Base-by-base conservation (phyloP, 2,329 filamentous ascomycete species). In the Triangularia verruculosa region DNA sequence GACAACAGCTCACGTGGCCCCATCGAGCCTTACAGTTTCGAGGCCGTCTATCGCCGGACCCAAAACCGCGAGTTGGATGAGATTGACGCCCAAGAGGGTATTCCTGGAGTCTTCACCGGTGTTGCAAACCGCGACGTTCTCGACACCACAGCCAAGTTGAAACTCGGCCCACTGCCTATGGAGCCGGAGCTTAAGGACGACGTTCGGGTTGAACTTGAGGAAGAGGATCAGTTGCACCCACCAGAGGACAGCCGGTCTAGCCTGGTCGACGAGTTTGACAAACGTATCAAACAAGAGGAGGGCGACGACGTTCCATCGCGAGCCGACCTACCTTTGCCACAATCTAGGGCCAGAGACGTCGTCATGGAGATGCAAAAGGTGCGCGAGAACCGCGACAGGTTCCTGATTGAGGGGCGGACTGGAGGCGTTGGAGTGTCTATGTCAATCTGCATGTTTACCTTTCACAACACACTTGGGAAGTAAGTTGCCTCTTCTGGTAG, bases 361-460 rank as follows among this genome's bases (percentile, higher is more conserved):
- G 87, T 92, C 27, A 91, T 97, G 79, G 95, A 98, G 76, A 93
- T 98, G 71, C 92, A 95, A 72, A 95, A 94, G 74, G 87, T 98
- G 9, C 91, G 92, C 68, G 95, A 99, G 76, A 92, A 96, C 72
- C 88, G 95, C 22, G 94, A 98, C 72, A 86, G 94, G 17, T 96
- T 97, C 75, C 90, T 87, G 73, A 94, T 98, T 63, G 91, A 96
- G 64, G 87, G 89, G 20, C 86, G 90, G 32, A 94, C 91, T 12
- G 91, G 92, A 15, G 94, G 93, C 8, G 85, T 93, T 58, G 92
- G 93, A 13, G 87, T 92, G 61, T 88, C 89, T 25, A 83, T 97
- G 64, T 96, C 93, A 71, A 89, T 96, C 24, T 95, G 92, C 80
- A 98, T 98, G 91, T 97, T 96, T 75, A 99, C 95, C 0, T 97